Conservation (phyloP, 768 basidiomycete species). For the Rhodotorula toruloides region DNA sequence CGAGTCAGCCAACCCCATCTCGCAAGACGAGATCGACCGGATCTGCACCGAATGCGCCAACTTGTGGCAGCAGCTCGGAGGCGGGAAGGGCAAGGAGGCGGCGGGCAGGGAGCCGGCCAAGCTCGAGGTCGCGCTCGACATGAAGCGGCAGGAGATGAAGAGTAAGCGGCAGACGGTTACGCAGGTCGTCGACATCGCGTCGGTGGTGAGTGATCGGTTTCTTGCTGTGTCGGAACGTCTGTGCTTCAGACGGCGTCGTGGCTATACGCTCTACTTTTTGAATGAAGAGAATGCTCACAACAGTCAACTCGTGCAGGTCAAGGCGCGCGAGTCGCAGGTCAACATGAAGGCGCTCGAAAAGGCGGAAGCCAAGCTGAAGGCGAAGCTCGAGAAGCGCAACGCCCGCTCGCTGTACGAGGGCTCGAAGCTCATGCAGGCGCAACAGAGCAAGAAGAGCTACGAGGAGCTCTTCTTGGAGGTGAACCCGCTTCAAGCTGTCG, state of each 20-base stretch:
- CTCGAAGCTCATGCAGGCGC: conserved; percentile 85
- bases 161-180: conserved; percentile 30
- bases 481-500: conserved; percentile 77
- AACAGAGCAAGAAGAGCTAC: conserved; percentile 90
- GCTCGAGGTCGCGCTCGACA: conserved; percentile 35
- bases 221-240: no score
- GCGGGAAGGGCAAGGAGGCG: background rate
- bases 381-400: conserved; percentile 95
- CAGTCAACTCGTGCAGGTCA: conserved; percentile 22
- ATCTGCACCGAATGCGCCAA: conserved; percentile 24
- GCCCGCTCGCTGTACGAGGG: conserved; percentile 89
- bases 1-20: conserved; percentile 17
- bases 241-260: no score
- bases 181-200: conserved; percentile 38
- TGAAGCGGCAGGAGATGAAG: conserved; percentile 32
- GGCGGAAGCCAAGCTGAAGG: conserved; percentile 94
- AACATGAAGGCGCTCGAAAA: conserved; percentile 95
- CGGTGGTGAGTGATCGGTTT: conserved; percentile 22
- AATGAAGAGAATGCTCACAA: background rate
- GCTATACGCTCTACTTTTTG: no score
- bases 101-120: conserved; percentile 22
- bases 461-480: conserved; percentile 99
- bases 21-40: conserved; percentile 22
- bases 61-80: conserved; percentile 22
- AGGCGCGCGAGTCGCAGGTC: conserved; percentile 87